A percentile compares a stretch with the other conserved stretches of the same genome.
These are phyloP conservation scores for Oxytropis ochrocephala DNA, from an alignment of 306 rosid species.

Conservation along the genomic window DNA sequence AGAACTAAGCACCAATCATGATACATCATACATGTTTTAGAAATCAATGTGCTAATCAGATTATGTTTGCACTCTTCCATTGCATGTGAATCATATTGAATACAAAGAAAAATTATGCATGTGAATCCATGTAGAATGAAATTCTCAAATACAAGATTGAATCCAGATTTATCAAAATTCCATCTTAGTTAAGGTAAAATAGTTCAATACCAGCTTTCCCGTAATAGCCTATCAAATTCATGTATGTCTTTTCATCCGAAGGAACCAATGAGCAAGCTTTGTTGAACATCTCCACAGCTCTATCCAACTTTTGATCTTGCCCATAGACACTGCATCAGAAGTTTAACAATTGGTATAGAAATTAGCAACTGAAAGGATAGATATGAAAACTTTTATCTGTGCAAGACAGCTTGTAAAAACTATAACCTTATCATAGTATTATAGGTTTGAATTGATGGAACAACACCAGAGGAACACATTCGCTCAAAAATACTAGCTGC, in stretches of 20 bases:
- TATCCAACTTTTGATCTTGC: conserved; percentile 64
- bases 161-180: conserved; percentile 15
- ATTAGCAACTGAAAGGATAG: too few species aligned
- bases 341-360: conserved; percentile 8
- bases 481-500: conserved; percentile 62
- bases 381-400: background rate
- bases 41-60: background rate
- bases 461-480: conserved; percentile 51
- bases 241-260: conserved; percentile 69
- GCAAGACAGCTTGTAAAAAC: conserved; percentile 6
- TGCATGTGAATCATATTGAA: background rate
- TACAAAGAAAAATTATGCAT: background rate
- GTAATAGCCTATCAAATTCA: conserved; percentile 76
- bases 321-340: conserved; percentile 73
- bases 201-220: conserved; percentile 77
- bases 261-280: conserved; percentile 42
- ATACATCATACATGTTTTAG: too few species aligned
- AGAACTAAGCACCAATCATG: too few species aligned
- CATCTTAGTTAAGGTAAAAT: background rate
- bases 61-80: background rate
- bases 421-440: conserved; percentile 93
- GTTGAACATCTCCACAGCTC: conserved; percentile 71
- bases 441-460: conserved; percentile 82
- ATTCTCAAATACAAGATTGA: background rate
- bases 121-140: conserved; percentile 1